Base-by-base conservation (phyloP, 2,329 filamentous ascomycete genomes). In the Rhytidhysteron rufulum region DNA sequence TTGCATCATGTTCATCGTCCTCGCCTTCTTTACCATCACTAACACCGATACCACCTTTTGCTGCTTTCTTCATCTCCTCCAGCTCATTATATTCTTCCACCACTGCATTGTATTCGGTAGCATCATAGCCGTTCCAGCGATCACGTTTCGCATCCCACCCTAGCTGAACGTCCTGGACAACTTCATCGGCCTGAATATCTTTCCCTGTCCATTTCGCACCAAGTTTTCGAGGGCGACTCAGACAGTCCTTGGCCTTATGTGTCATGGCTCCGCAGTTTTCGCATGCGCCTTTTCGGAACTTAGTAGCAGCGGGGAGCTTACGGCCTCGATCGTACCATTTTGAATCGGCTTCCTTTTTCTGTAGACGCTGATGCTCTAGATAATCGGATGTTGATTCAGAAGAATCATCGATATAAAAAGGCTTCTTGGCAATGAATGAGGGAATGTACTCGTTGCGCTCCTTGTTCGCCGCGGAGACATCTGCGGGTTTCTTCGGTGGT, bases 371-470 rank as follows among this genome's bases (percentile, higher is more conserved):
- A 80, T 98, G 93, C 68, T 95, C 88, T 50, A 98, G 86, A 64
- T 97, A 98, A 59, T 97, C 90, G 62, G 79, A 80, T 53, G 79
- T 78, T 45, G 85, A 78, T 30, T 67, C 65, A 44, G 84, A 80
- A 50, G 84, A 83, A 60, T 89, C 87, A 54, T 86, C 82, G 56
- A 94, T 83, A 67, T 97, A 98, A 70, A 98, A 98, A 4, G 93
- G 93, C 54, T 94, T 90, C 67, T 95, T 96, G 55, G 89, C 90
- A 71, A 98, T 98, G 76, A 96, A 98, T 39, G 87, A 83, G 5
- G 93, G 93, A 58, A 98, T 98, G 75, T 98, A 98, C 66, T 96
- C 70, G 77, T 98, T 98, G 68, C 93, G 88, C 67, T 95, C 89
- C 65, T 95, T 95, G 40, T 77, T 79, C 13, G 77, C 47, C 58